Evolutionary conservation across 2,329 filamentous ascomycete species (phyloP).

Genomic region (Colletotrichum tabaci): DNA sequence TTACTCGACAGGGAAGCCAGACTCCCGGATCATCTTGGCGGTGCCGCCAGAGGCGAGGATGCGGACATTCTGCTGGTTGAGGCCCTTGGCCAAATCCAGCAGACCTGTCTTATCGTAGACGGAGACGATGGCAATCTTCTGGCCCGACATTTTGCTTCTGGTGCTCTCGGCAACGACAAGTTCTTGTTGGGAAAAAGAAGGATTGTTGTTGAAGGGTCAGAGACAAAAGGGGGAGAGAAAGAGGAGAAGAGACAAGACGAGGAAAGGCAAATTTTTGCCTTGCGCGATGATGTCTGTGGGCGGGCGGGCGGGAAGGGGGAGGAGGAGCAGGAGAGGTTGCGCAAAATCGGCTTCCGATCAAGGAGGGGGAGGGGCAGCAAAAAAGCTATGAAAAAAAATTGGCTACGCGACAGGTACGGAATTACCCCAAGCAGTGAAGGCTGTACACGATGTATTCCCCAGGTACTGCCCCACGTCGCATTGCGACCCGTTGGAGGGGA

Average conservation of each 20-base stretch:
- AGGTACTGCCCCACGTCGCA: constrained; percentile 39
- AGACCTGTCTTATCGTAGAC: constrained; percentile 99
- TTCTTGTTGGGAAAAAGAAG: constrained; percentile 5
- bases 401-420: constrained; percentile 26
- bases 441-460: constrained; percentile 13
- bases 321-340: constrained; percentile 22
- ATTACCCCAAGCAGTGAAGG: neutral
- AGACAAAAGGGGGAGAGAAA: neutral
- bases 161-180: constrained; percentile 48
- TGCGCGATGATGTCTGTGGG: constrained; percentile 38
- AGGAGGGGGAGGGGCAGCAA: constrained; percentile 41
- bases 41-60: constrained; percentile 96
- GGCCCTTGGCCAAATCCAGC: constrained; percentile 91
- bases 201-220: constrained; percentile 18
- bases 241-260: neutral
- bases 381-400: constrained; percentile 15
- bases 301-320: constrained; percentile 9
- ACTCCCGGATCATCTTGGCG: constrained; percentile 95
- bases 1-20: constrained; percentile 94
- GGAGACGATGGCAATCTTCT: constrained; percentile 89
- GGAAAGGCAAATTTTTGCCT: constrained; percentile 38
- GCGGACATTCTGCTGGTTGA: constrained; percentile 90
- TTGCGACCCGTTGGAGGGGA: constrained; percentile 10
- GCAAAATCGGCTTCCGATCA: constrained; percentile 41
- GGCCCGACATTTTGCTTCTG: constrained; percentile 50